These are phyloP conservation scores for Umbilicus rupestris DNA, from an alignment of 164 flowering plant species.

Conservation along the genomic window DNA sequence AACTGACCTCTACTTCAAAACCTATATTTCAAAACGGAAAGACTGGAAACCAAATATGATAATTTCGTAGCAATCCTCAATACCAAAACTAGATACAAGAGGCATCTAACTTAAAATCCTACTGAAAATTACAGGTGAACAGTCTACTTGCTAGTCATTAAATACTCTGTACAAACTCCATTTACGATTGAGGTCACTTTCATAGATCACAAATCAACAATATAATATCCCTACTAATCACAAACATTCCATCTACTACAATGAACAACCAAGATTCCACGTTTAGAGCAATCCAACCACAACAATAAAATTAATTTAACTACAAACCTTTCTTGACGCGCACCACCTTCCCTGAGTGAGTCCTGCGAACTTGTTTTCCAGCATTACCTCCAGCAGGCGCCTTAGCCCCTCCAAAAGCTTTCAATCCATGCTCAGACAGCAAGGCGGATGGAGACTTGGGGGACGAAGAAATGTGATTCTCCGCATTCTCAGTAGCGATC, in stretches of 20 bases:
- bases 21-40: too few relatives aligned
- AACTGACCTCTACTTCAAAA: too few relatives aligned
- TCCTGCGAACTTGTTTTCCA: constrained; percentile 62
- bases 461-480: constrained; percentile 43
- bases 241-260: background rate
- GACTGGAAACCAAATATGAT: too few relatives aligned
- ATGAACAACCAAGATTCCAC: background rate
- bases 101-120: too few relatives aligned
- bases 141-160: too few relatives aligned
- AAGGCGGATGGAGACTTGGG: constrained; percentile 49
- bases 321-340: constrained; percentile 84
- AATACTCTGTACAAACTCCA: too few relatives aligned
- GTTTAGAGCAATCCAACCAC: background rate
- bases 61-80: too few relatives aligned
- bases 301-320: background rate
- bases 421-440: constrained; percentile 49
- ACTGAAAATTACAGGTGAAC: too few relatives aligned
- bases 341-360: constrained; percentile 75
- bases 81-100: too few relatives aligned
- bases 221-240: background rate
- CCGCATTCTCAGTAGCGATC: constrained; percentile 56
- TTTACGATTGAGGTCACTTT: too few relatives aligned
- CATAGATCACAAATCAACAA: background rate
- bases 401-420: constrained; percentile 40
- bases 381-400: constrained; percentile 43